Evolutionary conservation across 2,329 filamentous ascomycete species (phyloP), one percentile per base, ranked within the genome.

Genomic region (Fusarium decemcellulare): DNA sequence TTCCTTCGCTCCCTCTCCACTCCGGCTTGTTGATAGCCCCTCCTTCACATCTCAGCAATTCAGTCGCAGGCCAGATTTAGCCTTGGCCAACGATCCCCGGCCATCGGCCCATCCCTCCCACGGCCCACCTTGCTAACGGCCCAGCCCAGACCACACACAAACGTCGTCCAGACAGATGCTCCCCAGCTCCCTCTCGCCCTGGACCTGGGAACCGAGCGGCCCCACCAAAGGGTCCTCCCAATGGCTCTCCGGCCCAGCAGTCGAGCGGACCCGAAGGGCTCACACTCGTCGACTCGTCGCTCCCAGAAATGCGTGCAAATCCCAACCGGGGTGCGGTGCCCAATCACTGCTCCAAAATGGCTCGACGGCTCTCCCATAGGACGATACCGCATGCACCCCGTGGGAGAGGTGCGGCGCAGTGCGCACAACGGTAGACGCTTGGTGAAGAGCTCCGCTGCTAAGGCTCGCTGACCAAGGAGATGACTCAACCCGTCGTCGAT

Each of bases 391-490:
- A 77, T 79, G 76, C 78, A 79, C 71, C 71, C 73, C 67, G 72
- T 79, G 80, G 77, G 79, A 73, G 79, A 78, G 82, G 80, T 76
- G 82, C 81, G 81, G 82, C 81, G 82, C 82, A 83, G 80, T 77
- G 69, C 65, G 70, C 68, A 66, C 59, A 73, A 53, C 61, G 56
- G 65, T 55, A 61, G 42, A 61, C 59, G 36, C 61, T 53, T 65
- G 54, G 54, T 61, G 56, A 36, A 32, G 63, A 55, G 68, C 63
- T 70, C 72, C 72, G 67, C 70, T 64, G 43, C 58, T 58, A 57
- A 47, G 53, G 36, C 54, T 68, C 48, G 50, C 60, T 59, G 60
- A 52, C 72, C 72, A 74, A 67, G 61, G 62, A 62, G 68, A 72
- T 72, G 72, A 73, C 51, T 73, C 63, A 62, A 59, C 52, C 56